These are phyloP conservation scores for Ustilago xerochloae DNA, from an alignment of 1,284 basidiomycete genomes.

Conservation along the genomic window DNA sequence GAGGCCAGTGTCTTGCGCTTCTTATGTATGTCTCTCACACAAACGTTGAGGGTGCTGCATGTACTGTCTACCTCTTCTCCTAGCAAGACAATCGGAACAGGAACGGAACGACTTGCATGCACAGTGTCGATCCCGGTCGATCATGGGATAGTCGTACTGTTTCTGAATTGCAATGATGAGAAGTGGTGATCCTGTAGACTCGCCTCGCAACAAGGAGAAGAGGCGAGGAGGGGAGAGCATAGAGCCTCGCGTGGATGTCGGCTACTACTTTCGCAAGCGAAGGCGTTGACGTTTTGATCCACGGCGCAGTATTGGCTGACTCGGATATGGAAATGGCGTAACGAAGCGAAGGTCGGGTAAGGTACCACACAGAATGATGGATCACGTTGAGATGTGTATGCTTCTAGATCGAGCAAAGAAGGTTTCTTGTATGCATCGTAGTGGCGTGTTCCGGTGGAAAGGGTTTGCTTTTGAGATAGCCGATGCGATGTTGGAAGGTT, in stretches of 20 bases:
- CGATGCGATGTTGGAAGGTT: neutral
- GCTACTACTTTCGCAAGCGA: slow-evolving; percentile 8
- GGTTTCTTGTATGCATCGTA: neutral
- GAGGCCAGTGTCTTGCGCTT: no score
- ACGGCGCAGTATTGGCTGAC: slow-evolving; percentile 6
- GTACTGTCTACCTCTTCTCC: no score
- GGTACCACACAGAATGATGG: neutral
- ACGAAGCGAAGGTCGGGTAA: slow-evolving; percentile 18
- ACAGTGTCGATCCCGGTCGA: no score
- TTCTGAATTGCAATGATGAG: no score
- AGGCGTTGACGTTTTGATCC: slow-evolving; percentile 18
- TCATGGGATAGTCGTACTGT: no score
- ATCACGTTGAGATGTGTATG: no score
- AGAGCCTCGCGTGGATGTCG: neutral
- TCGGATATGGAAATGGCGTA: slow-evolving; percentile 16
- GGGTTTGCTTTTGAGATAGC: neutral
- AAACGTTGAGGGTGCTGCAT: no score
- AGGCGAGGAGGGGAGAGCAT: neutral
- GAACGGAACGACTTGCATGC: no score
- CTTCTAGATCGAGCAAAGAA: slow-evolving; percentile 3
- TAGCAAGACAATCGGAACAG: no score
- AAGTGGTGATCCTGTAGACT: no score
- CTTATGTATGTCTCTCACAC: no score
- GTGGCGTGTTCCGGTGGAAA: neutral
- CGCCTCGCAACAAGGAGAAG: neutral